Evolutionary conservation across 1,284 basidiomycete species (phyloP).

Genomic region (Pterulicium gracile): DNA sequence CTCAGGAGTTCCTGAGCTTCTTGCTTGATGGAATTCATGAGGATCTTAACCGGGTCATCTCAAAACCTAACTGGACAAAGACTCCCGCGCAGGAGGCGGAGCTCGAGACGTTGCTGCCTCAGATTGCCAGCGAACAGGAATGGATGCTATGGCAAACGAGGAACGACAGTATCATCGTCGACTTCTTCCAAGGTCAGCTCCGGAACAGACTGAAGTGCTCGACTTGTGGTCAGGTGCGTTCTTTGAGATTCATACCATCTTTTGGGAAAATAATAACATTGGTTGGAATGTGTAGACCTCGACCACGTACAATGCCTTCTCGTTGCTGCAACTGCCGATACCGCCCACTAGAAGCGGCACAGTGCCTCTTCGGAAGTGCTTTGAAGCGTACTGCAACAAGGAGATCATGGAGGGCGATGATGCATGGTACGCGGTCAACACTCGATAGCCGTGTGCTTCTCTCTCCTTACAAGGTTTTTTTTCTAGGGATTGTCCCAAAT

Average conservation of each 20-base stretch:
- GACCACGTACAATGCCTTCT: constrained; percentile 96
- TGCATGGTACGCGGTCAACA: constrained; percentile 65
- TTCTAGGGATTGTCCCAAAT: constrained; percentile 82
- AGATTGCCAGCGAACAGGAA: constrained; percentile 87
- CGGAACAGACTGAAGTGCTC: constrained; percentile 84
- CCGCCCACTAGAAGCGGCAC: constrained; percentile 58
- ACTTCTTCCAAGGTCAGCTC: constrained; percentile 98
- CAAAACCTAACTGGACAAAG: constrained; percentile 62
- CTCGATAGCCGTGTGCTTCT: constrained; percentile 19
- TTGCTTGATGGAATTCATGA: constrained; percentile 94
- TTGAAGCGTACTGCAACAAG: constrained; percentile 86
- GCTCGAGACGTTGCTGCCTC: constrained; percentile 77
- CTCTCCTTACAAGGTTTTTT: constrained; percentile 1
- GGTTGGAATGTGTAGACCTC: constrained; percentile 57
- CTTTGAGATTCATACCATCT: constrained; percentile 9
- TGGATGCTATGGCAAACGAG: constrained; percentile 88
- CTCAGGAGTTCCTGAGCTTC: constrained; percentile 94
- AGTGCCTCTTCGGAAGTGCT: constrained; percentile 69
- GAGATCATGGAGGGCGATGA: constrained; percentile 92
- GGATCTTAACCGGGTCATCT: constrained; percentile 84
- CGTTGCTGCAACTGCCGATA: constrained; percentile 89
- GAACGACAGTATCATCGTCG: constrained; percentile 92
- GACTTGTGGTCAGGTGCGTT: constrained; percentile 78
- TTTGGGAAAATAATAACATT: constrained; percentile 1
- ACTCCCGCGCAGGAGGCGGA: constrained; percentile 85